Conservation (phyloP, 2,329 filamentous ascomycete genomes). For the Aspergillus brasiliensis region DNA sequence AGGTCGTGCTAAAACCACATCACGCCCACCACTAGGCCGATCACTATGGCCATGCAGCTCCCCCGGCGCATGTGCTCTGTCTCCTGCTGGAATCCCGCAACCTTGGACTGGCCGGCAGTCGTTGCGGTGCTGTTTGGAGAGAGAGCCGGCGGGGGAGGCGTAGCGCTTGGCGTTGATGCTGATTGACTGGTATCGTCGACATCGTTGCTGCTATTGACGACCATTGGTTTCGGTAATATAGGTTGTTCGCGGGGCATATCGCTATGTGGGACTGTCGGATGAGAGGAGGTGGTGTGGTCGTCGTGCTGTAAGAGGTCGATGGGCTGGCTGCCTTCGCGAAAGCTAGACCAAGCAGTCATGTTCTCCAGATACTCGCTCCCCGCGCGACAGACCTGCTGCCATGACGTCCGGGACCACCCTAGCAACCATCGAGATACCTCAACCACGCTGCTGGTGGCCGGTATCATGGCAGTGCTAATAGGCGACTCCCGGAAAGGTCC, state of each 20-base stretch:
- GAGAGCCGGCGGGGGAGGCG: conserved; percentile 11
- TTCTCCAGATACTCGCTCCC: conserved; percentile 18
- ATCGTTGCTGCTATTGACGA: neutral
- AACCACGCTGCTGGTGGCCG: neutral
- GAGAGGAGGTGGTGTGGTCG: neutral
- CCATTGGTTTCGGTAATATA: neutral
- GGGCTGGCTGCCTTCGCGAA: neutral
- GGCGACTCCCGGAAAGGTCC: neutral
- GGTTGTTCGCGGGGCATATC: neutral
- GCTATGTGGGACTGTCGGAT: neutral
- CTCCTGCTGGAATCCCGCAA: conserved; percentile 25
- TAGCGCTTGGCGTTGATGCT: neutral
- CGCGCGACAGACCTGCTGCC: conserved; percentile 38
- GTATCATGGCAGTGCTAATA: conserved; percentile 10
- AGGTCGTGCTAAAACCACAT: conserved; percentile 35
- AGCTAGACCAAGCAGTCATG: conserved; percentile 2
- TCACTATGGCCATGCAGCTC: conserved; percentile 42
- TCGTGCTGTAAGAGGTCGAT: neutral
- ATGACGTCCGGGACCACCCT: conserved; percentile 21
- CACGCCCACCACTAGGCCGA: conserved; percentile 39
- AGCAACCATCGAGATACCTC: conserved; percentile 11
- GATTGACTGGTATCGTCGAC: neutral
- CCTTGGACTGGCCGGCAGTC: conserved; percentile 26
- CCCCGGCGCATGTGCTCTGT: conserved; percentile 32
- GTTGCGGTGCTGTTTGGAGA: conserved; percentile 9